Evolutionary conservation across 2,329 filamentous ascomycete genomes (phyloP).

Genomic region (Aspergillus pseudotamarii): DNA sequence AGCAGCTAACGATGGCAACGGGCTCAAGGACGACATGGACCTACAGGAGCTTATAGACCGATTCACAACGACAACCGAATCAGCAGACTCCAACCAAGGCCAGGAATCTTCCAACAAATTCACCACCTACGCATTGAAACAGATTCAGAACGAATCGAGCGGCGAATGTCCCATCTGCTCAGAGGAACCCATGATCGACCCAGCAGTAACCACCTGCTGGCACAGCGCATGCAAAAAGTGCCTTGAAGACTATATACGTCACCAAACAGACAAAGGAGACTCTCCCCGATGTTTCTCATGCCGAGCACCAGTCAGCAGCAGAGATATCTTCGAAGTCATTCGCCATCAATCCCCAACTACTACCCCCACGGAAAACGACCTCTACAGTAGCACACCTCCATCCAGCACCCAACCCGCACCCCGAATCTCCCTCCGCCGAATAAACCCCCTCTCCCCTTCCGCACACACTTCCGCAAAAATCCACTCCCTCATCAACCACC

Average conservation of each 20-base stretch:
- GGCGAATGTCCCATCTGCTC: conserved; percentile 93
- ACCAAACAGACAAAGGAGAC: conserved; percentile 76
- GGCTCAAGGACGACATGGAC: conserved; percentile 94
- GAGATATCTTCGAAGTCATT: conserved; percentile 91
- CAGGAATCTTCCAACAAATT: conserved; percentile 70
- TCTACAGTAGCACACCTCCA: conserved; percentile 45
- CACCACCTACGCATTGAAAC: conserved; percentile 81
- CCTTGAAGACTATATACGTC: conserved; percentile 84
- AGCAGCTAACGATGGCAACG: conserved; percentile 75
- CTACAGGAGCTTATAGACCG: conserved; percentile 80
- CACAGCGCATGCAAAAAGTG: conserved; percentile 96
- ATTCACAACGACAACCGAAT: conserved; percentile 72
- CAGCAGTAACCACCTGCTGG: conserved; percentile 95
- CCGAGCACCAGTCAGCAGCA: conserved; percentile 75
- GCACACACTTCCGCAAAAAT: conserved; percentile 77
- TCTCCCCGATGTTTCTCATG: conserved; percentile 88
- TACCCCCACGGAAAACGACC: conserved; percentile 47
- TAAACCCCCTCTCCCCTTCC: conserved; percentile 64
- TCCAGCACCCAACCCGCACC: conserved; percentile 41
- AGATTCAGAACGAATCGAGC: conserved; percentile 86
- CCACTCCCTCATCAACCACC: conserved; percentile 72
- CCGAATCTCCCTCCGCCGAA: conserved; percentile 62
- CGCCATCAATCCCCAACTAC: conserved; percentile 61
- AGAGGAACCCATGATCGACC: conserved; percentile 93
- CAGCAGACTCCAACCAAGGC: conserved; percentile 49